Conservation (phyloP, 2,329 filamentous ascomycete species). For the Diaporthe citrichinensis region DNA sequence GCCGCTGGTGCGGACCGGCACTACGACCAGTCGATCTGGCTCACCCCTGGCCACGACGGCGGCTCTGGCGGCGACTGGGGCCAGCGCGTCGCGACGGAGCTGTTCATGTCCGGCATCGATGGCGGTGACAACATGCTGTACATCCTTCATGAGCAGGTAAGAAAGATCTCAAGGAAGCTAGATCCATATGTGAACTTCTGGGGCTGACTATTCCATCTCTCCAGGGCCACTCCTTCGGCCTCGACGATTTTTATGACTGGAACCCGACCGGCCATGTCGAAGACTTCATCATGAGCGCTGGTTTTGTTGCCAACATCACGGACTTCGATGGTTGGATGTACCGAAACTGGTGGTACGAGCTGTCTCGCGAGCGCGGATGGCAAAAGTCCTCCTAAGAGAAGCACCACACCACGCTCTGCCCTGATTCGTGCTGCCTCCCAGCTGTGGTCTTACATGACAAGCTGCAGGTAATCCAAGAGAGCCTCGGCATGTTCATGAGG, state of each 20-base stretch:
- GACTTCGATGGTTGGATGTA: constrained; percentile 65
- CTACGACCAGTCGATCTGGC: constrained; percentile 63
- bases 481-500: neutral
- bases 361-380: constrained; percentile 17
- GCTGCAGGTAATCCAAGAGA: neutral
- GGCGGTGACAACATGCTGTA: constrained; percentile 53
- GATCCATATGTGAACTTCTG: neutral
- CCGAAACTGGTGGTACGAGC: constrained; percentile 59
- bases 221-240: constrained; percentile 6
- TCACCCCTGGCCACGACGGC: constrained; percentile 59
- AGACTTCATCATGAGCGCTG: constrained; percentile 41
- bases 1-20: constrained; percentile 55
- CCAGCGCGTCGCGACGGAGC: constrained; percentile 51
- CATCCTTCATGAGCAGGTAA: constrained; percentile 13
- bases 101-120: constrained; percentile 4
- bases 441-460: neutral
- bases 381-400: neutral
- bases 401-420: neutral
- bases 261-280: neutral
- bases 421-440: neutral
- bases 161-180: no score
- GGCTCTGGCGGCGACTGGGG: constrained; percentile 64
- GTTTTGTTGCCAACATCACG: constrained; percentile 57
- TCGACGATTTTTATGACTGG: constrained; percentile 21
- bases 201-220: neutral